Evolutionary conservation across 2,329 filamentous ascomycete species (phyloP), one percentile per base, ranked within the genome.

Genomic region (Colletotrichum ledebouriae): DNA sequence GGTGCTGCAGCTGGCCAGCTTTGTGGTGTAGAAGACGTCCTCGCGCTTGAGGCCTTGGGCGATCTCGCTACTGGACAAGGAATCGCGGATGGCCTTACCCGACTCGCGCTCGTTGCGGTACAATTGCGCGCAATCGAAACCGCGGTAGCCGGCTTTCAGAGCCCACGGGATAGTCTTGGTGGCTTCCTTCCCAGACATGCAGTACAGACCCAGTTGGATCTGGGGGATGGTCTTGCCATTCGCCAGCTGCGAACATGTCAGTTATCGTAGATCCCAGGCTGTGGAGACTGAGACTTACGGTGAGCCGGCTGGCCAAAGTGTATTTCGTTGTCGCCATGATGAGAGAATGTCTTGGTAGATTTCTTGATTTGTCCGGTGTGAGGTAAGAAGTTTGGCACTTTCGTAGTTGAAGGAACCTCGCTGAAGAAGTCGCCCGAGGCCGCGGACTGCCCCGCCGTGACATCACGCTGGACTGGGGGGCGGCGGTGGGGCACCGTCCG

Each of bases 21-120:
- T 97, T 41, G 90, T 91, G 0, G 93, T 96, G 77, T 93, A 94
- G 78, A 93, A 93, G 60, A 96, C 82, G 73, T 94, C 89, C 64
- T 90, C 86, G 5, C 93, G 86, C 71, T 83, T 85, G 33, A 94
- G 76, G 0, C 81, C 83, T 0, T 81, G 73, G 0, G 77, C 80
- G 70, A 88, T 87, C 12, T 80, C 78, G 3, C 73, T 75, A 59
- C 81, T 80, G 42, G 78, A 73, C 3, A 92, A 79, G 72, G 87
- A 92, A 20, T 83, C 79, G 3, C 77, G 76, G 70, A 96, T 90
- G 9, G 91, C 90, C 37, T 83, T 80, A 1, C 92, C 92, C 13
- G 90, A 88, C 72, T 92, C 86, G 41, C 82, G 82, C 78, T 96
- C 93, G 70, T 96, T 96, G 75, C 86, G 77, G 72, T 87, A 87